Evolutionary conservation across 139 green algal species (phyloP), one percentile per base, ranked within the genome.

Genomic region (Chlamydomonas schloesseri): DNA sequence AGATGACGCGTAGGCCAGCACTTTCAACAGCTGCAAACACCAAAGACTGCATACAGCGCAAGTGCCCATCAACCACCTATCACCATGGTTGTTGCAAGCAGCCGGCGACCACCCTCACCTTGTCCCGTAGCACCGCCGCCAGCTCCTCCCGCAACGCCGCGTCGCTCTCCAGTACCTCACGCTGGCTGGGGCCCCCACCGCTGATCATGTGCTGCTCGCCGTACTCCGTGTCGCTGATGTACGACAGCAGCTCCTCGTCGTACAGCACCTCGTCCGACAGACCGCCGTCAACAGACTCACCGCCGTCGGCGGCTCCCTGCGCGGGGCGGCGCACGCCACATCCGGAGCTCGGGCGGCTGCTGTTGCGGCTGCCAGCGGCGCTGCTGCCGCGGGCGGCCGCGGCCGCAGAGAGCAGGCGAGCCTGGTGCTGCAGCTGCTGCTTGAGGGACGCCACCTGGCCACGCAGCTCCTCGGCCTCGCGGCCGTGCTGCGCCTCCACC

Each of bases 221-320:
- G 67, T 76, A 85, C n/a, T 85, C 79, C 46, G 79, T 76, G n/a
- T 85, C 79, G 33, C 79, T 76, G n/a, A 85, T 85, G 67, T 85
- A 85, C 31, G 67, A 77, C 71, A 82, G n/a, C 36, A 88, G 71
- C 71, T 88, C 82, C 71, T 82, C 82, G 55, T 88, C 82, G 57
- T 82, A 88, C 58, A 88, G 42, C 29, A 88, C 82, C 71, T 88
- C 82, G 37, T 88, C 82, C 71, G 55, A 24, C 55, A 21, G 55
- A 8, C 55, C 55, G 55, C 55, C 55, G 55, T 60, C 55, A 60
- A 21, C 55, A 11, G 55, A 21, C 20, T 34, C 67, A 10, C 23
- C 31, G 67, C 31, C 67, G 8, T 36, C 67, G 5, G 74, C 55
- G 17, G 55, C 55, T 8, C 18, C 17, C 55, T 21, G 17, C 55